Evolutionary conservation across 331 rosid species (phyloP).

Genomic region (Malus hybrid): DNA sequence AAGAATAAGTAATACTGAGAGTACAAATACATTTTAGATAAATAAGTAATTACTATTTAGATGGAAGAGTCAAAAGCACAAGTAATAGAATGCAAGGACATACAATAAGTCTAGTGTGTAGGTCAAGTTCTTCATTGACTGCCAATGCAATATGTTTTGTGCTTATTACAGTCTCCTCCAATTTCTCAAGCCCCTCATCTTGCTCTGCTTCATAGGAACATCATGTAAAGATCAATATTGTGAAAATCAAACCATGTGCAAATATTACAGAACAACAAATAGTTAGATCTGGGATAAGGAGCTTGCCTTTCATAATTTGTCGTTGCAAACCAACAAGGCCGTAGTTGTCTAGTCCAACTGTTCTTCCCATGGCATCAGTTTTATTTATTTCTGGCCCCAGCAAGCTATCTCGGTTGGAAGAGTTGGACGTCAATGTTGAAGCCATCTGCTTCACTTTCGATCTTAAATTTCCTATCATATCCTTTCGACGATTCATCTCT

Average conservation of each 20-base stretch:
- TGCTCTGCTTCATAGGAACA: slow-evolving; percentile 59
- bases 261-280: not conserved
- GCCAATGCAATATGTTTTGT: slow-evolving; percentile 98
- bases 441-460: slow-evolving; percentile 87
- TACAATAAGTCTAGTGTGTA: slow-evolving; percentile 93
- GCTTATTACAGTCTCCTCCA: slow-evolving; percentile 86
- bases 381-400: slow-evolving; percentile 82
- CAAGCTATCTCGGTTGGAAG: slow-evolving; percentile 89
- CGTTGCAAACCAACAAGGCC: slow-evolving; percentile 87
- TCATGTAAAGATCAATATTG: slow-evolving; percentile 21
- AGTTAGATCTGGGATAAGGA: slow-evolving; percentile 10
- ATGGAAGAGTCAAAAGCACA: slow-evolving; percentile 10
- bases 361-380: slow-evolving; percentile 68
- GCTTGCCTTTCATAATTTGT: slow-evolving; percentile 76
- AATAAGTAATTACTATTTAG: not conserved
- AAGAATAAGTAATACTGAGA: not conserved
- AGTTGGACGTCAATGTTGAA: slow-evolving; percentile 67
- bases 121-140: slow-evolving; percentile 89
- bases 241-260: slow-evolving; percentile 4
- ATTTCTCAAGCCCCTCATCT: slow-evolving; percentile 92
- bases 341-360: slow-evolving; percentile 72
- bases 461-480: slow-evolving; percentile 62
- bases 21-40: not conserved
- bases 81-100: slow-evolving; percentile 5
- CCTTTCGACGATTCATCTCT: slow-evolving; percentile 96